These are phyloP conservation scores for Anastatica hierochuntica DNA, from an alignment of 345 rosid genomes.

Conservation along the genomic window DNA sequence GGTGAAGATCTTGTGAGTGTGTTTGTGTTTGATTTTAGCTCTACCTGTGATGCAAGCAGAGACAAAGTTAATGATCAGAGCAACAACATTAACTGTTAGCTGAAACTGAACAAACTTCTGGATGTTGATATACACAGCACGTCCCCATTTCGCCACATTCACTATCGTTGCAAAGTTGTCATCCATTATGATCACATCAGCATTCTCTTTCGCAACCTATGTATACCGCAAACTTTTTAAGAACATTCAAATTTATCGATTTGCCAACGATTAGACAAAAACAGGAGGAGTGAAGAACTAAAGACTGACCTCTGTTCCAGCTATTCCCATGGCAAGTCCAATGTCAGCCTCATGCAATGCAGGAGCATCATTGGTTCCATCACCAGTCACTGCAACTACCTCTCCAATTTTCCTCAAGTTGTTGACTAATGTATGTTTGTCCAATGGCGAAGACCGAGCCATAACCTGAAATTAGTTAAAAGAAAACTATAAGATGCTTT, in stretches of 20 bases:
- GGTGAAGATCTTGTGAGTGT: no score
- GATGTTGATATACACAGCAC: slow-evolving; percentile 88
- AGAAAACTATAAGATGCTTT: no score
- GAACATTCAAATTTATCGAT: not conserved
- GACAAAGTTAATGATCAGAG: slow-evolving; percentile 65
- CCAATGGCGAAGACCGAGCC: slow-evolving; percentile 92
- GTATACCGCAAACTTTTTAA: not conserved
- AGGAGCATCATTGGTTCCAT: slow-evolving; percentile 98
- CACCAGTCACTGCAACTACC: slow-evolving; percentile 94
- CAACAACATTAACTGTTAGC: slow-evolving; percentile 87
- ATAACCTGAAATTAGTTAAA: slow-evolving; percentile 45
- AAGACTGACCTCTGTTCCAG: slow-evolving; percentile 99
- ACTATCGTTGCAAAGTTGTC: slow-evolving; percentile 82
- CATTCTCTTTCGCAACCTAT: slow-evolving; percentile 96
- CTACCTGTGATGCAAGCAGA: slow-evolving; percentile 90
- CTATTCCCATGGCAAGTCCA: slow-evolving; percentile 96
- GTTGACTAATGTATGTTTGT: slow-evolving; percentile 75
- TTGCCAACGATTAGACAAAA: no score
- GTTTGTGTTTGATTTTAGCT: not conserved
- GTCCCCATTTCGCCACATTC: slow-evolving; percentile 87
- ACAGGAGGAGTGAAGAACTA: no score
- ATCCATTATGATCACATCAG: slow-evolving; percentile 87
- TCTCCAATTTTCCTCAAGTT: slow-evolving; percentile 59
- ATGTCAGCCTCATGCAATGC: slow-evolving; percentile 88
- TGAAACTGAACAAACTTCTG: slow-evolving; percentile 99